Base-by-base conservation (phyloP, 805 yeast species). In the Cyberlindnera saturnus region DNA sequence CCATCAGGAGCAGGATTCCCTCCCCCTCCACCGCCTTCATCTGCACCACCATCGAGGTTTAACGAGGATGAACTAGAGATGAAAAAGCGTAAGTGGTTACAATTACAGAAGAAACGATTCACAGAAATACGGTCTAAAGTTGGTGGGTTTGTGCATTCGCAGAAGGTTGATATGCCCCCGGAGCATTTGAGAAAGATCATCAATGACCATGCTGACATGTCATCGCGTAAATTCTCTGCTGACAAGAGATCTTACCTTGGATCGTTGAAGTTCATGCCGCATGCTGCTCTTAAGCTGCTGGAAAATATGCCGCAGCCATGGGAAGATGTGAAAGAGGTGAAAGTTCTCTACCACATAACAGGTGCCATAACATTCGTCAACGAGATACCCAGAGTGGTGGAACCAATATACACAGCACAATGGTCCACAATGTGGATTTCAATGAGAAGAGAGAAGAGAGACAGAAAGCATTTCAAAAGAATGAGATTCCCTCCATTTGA, bases 261-360 rank as follows among this genome's bases (percentile, higher is more conserved):
- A 2, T 90, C 98, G 1, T 69, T 93, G 44, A 91, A 89, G 64
- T 95, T 84, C 65, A 76, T 95, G 82, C 99, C 99, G 0, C 98
- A 91, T 65, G 96, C 99, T 0, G 76, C 89, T 4, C 63, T 89
- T 51, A 93, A 93, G 62, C 72, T 93, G 33, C 59, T 93, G 33
- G 99, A 93, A 56, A 89, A 88, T 57, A 91, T 93, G 91, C 99
- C 99, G 0, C 96, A 89, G 60, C 99, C 99, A 1, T 93, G 99
- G 99, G 98, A 93, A 61, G 76, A 79, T 41, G 67, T 75, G 2
- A 86, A 86, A 48, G 95, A 86, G 36, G 98, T 93, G 18, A 79
- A 76, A 45, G 98, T 91, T 6, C 63, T 91, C 34, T 93, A 93
- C 60, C 99, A 93, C 57, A 74, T 75, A 17, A 79, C 93, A 0